Evolutionary conservation across 2,329 filamentous ascomycete genomes (phyloP).

Genomic region (Curvularia verruculosa): DNA sequence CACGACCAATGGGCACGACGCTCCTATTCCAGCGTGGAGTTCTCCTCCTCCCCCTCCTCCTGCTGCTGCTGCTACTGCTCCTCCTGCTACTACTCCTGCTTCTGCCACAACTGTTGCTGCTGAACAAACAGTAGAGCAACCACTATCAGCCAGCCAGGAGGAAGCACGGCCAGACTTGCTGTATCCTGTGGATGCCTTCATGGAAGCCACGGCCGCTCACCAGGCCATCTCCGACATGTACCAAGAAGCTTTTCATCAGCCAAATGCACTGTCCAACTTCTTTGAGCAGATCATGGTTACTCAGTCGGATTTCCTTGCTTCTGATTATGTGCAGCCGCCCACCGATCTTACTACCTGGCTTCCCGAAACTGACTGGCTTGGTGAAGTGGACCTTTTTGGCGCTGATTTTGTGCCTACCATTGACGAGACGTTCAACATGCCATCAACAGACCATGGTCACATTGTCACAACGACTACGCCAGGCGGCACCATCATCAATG

Average conservation of each 20-base stretch:
- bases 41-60: too few relatives aligned
- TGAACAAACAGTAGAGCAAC: neutral
- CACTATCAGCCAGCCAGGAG: neutral
- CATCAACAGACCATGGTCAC: neutral
- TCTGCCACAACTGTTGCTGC: too few relatives aligned
- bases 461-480: neutral
- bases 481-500: conserved; percentile 1
- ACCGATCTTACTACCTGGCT: conserved; percentile 27
- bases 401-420: conserved; percentile 26
- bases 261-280: conserved; percentile 16
- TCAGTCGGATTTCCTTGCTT: conserved; percentile 22
- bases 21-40: neutral
- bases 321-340: conserved; percentile 20
- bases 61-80: too few relatives aligned
- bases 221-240: neutral
- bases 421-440: conserved; percentile 16
- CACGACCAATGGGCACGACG: neutral
- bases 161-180: neutral
- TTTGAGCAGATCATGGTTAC: conserved; percentile 33
- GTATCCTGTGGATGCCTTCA: conserved; percentile 5
- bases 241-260: neutral
- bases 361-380: conserved; percentile 28
- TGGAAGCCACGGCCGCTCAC: neutral
- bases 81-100: too few relatives aligned
- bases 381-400: conserved; percentile 23